Percentiles rank a stretch among this genome's conserved stretches.
Evolutionary conservation across 805 yeast genomes (phyloP).

Genomic region (Sugiyamaella qingdaonensis): DNA sequence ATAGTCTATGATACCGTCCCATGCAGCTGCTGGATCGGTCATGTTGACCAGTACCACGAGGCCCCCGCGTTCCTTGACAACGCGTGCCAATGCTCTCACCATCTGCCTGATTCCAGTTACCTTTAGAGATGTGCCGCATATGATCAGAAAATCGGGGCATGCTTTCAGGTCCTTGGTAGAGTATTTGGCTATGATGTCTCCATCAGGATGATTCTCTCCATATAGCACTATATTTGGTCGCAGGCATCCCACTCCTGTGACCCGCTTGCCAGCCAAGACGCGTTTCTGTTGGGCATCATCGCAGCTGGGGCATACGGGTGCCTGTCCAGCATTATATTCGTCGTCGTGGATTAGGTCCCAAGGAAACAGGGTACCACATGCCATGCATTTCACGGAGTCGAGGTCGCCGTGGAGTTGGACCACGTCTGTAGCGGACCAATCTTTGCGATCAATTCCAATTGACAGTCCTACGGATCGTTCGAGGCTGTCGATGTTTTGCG

Average conservation of each 20-base stretch:
- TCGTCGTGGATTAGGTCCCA: slow-evolving; percentile 58
- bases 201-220: slow-evolving; percentile 90
- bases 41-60: slow-evolving; percentile 72
- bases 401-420: slow-evolving; percentile 91
- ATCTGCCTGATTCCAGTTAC: slow-evolving; percentile 85
- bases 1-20: slow-evolving; percentile 74
- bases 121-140: slow-evolving; percentile 88
- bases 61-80: slow-evolving; percentile 73
- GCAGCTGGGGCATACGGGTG: slow-evolving; percentile 78
- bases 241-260: slow-evolving; percentile 68
- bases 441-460: slow-evolving; percentile 59
- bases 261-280: slow-evolving; percentile 64
- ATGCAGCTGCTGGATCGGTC: slow-evolving; percentile 56
- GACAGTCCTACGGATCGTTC: slow-evolving; percentile 63
- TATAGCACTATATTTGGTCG: slow-evolving; percentile 89
- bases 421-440: slow-evolving; percentile 48
- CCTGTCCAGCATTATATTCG: slow-evolving; percentile 52
- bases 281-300: slow-evolving; percentile 52
- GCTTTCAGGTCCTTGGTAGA: slow-evolving; percentile 54
- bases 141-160: slow-evolving; percentile 74
- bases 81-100: slow-evolving; percentile 62
- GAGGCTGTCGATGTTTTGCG: slow-evolving; percentile 91
- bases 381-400: slow-evolving; percentile 69
- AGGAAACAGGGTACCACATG: slow-evolving; percentile 51
- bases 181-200: slow-evolving; percentile 73